phyloP scores from a whole-genome alignment of 441 rosid genomes.

The Corymbia calophylla region DNA sequence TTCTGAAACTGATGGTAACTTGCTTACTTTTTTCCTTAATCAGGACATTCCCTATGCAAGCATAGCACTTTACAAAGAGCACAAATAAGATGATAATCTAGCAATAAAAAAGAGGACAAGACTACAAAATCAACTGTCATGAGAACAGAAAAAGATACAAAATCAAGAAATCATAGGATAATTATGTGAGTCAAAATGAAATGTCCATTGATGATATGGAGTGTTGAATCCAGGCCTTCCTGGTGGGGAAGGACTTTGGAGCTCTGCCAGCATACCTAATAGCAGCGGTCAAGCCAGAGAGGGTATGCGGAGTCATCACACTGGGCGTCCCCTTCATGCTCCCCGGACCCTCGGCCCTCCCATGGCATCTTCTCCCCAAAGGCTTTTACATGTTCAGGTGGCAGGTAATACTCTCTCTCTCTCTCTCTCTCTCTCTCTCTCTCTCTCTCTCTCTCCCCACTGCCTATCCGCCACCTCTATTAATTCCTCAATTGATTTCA shows the following conservation, averaged over 20 bases:
- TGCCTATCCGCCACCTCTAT: not conserved
- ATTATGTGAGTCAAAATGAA: not conserved
- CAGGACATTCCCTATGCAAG: not conserved
- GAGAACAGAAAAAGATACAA: not conserved
- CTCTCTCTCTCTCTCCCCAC: not conserved
- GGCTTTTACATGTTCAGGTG: not conserved
- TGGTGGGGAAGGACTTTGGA: conserved; percentile 14
- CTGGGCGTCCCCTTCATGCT: conserved; percentile 13
- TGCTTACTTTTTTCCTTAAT: not conserved
- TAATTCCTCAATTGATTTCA: not conserved
- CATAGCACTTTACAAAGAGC: not conserved
- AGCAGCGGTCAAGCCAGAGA: conserved; percentile 1
- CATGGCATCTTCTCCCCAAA: not conserved
- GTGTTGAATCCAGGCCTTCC: conserved; percentile 1
- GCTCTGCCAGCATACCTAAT: conserved; percentile 1
- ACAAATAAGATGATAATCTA: not conserved
- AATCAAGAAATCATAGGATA: not conserved
- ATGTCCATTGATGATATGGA: not conserved
- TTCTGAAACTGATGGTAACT: not conserved
- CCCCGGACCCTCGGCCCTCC: not conserved
- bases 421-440: not conserved
- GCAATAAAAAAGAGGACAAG: not conserved
- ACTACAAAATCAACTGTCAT: not conserved
- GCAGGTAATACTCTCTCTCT: not conserved
- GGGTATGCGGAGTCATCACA: conserved; percentile 2